phyloP scores from a whole-genome alignment of 176 grass and related monocot genomes.

The Rhynchospora tenuis region DNA sequence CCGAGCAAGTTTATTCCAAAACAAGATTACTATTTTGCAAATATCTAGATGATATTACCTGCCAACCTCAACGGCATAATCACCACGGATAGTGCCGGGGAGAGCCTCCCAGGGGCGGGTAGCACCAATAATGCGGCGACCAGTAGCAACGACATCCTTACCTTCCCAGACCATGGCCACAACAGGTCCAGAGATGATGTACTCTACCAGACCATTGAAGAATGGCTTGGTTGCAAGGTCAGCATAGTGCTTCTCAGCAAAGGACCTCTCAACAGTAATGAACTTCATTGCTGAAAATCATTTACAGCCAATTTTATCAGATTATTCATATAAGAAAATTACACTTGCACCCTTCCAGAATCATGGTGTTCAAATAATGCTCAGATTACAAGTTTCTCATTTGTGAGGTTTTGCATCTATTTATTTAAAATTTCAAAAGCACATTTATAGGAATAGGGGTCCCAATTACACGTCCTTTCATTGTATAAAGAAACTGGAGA shows the following conservation, averaged over 20 bases:
- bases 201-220: slow-evolving; percentile 73
- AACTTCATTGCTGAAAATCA: slow-evolving; percentile 66
- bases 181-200: slow-evolving; percentile 95
- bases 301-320: not conserved
- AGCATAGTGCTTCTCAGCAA: slow-evolving; percentile 96
- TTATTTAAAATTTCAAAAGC: not conserved
- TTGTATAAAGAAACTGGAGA: not conserved
- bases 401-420: too few relatives aligned
- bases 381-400: too few relatives aligned
- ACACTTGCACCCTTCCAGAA: not conserved
- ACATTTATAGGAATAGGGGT: too few relatives aligned
- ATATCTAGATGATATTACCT: slow-evolving; percentile 44
- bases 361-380: not conserved
- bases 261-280: slow-evolving; percentile 72
- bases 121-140: slow-evolving; percentile 87
- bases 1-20: not conserved
- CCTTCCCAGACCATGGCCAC: slow-evolving; percentile 99
- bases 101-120: slow-evolving; percentile 70
- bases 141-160: slow-evolving; percentile 73
- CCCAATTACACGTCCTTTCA: too few relatives aligned
- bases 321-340: not conserved
- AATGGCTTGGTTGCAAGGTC: slow-evolving; percentile 89
- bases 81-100: slow-evolving; percentile 85
- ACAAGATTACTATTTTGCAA: not conserved
- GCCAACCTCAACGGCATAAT: slow-evolving; percentile 83